Evolutionary conservation across 2,329 filamentous ascomycete genomes (phyloP), one percentile per base, ranked within the genome.

Genomic region (Orbilia oligospora): DNA sequence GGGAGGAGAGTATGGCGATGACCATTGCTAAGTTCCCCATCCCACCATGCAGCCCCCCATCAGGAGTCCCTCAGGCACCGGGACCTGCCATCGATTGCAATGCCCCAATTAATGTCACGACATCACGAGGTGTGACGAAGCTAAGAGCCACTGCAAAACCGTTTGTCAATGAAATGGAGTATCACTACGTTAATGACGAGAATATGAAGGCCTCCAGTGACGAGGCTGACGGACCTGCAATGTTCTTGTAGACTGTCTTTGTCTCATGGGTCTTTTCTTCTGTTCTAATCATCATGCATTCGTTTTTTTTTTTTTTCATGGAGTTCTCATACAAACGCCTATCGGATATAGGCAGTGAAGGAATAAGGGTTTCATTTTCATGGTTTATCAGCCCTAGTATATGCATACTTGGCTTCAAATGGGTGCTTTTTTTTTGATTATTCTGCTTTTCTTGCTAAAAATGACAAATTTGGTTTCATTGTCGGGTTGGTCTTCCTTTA

Each of bases 71-170:
- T n/a, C 63, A 20, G 33, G 24, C 12, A 18, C 22, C 61, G 4
- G 14, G 9, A 12, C 48, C 51, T 20, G 33, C 24, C 33, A 33
- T 41, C 20, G 18, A 22, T 30, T 64, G 51, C 53, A 66, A 36
- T 38, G 41, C 49, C 38, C 56, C 65, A 20, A 51, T 41, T 41
- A 70, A 41, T 33, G 16, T 41, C 33, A 41, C 68, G 27, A 49
- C 55, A 36, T 14, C 68, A 9, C 49, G 75, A 16, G 51, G 66
- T 38, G 53, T 69, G 44, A 78, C 75, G 5, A 71, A 69, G 53
- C 48, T 78, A 38, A 71, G 75, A 33, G 75, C 75, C 18, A 78
- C 75, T 14, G 75, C 75, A 12, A 68, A 71, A 36, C 75, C 75
- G 16, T 78, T 78, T 48, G 64, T 78, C 68, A 68, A 71, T 36